Evolutionary conservation across 352 stramenopile species (phyloP).

Genomic region (Halophytophthora polymorphica): DNA sequence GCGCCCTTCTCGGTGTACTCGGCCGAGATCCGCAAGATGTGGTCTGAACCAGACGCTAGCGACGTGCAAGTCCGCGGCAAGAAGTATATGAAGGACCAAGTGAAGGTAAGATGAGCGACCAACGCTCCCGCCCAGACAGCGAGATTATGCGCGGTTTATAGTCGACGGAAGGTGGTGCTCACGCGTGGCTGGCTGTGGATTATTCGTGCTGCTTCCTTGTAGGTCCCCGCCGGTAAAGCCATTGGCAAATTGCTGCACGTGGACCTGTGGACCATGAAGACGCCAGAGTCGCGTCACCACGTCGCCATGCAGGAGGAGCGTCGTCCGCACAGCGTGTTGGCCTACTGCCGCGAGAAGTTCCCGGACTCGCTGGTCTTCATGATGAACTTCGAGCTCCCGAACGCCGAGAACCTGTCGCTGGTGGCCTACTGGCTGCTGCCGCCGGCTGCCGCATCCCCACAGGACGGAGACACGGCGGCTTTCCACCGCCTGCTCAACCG

Average conservation of each 20-base stretch:
- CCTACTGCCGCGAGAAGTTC: conserved; percentile 39
- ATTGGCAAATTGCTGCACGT: conserved; percentile 63
- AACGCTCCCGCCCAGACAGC: background rate
- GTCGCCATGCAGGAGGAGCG: conserved; percentile 45
- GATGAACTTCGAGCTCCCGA: conserved; percentile 84
- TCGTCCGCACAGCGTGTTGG: conserved; percentile 45
- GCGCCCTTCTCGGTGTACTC: conserved; percentile 33
- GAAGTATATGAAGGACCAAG: conserved; percentile 50
- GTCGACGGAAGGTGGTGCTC: conserved; percentile 6
- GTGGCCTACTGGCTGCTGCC: conserved; percentile 78
- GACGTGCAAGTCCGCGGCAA: conserved; percentile 53
- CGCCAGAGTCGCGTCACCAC: conserved; percentile 45
- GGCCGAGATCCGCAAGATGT: conserved; percentile 49
- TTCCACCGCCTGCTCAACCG: conserved; percentile 59
- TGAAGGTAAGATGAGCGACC: conserved; percentile 45
- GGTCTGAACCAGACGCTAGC: conserved; percentile 47
- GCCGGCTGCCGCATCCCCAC: conserved; percentile 6
- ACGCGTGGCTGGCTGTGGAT: conserved; percentile 1
- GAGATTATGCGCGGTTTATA: background rate
- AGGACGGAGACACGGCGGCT: conserved; percentile 22
- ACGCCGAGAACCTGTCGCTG: conserved; percentile 60
- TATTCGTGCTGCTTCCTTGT: background rate
- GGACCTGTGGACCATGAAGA: conserved; percentile 55
- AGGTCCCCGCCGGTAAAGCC: conserved; percentile 28
- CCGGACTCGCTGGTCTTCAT: conserved; percentile 74